These are phyloP conservation scores for Aspergillus heteromorphus DNA, from an alignment of 495 filamentous ascomycete species.

Conservation along the genomic window DNA sequence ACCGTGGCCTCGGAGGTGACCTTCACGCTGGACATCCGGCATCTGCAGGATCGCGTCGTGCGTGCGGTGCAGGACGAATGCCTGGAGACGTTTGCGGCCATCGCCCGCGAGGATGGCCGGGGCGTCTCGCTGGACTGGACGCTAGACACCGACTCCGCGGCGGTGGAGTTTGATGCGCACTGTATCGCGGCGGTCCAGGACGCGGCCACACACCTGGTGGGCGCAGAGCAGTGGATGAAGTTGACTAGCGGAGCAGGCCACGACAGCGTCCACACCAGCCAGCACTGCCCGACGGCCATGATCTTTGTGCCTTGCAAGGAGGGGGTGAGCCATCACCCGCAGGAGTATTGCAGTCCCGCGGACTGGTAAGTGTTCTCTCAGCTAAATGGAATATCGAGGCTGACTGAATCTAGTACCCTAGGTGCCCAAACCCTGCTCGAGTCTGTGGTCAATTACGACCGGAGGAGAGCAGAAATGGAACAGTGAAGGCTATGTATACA, in stretches of 20 bases:
- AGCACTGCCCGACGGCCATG: constrained; percentile 54
- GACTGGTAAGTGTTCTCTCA: constrained; percentile 43
- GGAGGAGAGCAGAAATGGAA: not conserved
- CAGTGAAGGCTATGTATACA: too few relatives aligned
- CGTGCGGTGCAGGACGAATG: constrained; percentile 44
- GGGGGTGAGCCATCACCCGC: constrained; percentile 59
- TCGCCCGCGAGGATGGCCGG: constrained; percentile 45
- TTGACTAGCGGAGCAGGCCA: constrained; percentile 54
- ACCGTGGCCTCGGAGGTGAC: constrained; percentile 62
- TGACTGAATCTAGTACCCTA: constrained; percentile 23
- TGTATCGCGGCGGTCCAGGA: constrained; percentile 56
- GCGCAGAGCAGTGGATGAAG: constrained; percentile 30
- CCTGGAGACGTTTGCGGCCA: constrained; percentile 40
- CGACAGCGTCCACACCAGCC: constrained; percentile 55
- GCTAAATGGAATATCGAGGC: too few relatives aligned
- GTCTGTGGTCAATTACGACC: constrained; percentile 32
- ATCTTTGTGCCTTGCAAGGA: constrained; percentile 59
- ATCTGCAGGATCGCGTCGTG: constrained; percentile 51
- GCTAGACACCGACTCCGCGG: constrained; percentile 54
- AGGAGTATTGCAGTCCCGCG: constrained; percentile 50
- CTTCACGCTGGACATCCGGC: constrained; percentile 66
- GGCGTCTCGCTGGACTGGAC: constrained; percentile 45
- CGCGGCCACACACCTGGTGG: constrained; percentile 47
- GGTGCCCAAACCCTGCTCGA: constrained; percentile 33
- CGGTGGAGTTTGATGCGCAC: constrained; percentile 57